Evolutionary conservation across 2,329 filamentous ascomycete genomes (phyloP).

Genomic region (Paracorniculantispora psalliotae): DNA sequence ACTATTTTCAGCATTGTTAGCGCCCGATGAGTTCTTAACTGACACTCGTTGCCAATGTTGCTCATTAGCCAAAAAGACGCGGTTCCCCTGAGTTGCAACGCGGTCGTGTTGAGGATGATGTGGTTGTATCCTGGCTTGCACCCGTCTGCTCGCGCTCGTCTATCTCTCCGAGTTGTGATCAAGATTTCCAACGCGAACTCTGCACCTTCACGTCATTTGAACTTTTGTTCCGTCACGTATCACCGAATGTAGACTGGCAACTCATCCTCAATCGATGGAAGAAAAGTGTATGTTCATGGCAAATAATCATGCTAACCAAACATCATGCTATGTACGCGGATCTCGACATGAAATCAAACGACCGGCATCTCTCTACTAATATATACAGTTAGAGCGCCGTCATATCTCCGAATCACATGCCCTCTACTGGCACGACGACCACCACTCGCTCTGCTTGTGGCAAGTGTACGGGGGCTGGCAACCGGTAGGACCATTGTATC

Average conservation of each 20-base stretch:
- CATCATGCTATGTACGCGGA: not conserved
- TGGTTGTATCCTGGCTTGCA: not conserved
- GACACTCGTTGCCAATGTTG: not conserved
- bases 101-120: not conserved
- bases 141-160: not conserved
- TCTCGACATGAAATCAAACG: not conserved
- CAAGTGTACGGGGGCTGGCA: slow-evolving; percentile 9
- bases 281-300: not conserved
- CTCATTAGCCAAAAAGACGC: not conserved
- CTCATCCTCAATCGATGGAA: not conserved
- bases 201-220: too few relatives aligned
- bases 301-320: not conserved
- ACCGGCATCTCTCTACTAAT: not conserved
- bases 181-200: too few relatives aligned
- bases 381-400: slow-evolving; percentile 1
- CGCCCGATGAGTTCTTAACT: not conserved
- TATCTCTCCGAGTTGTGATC: not conserved
- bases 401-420: not conserved
- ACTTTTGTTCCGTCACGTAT: not conserved
- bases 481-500: slow-evolving; percentile 8
- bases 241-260: not conserved
- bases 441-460: slow-evolving; percentile 7
- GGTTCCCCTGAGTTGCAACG: not conserved
- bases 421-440: slow-evolving; percentile 13
- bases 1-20: not conserved